Conservation (phyloP, 768 basidiomycete genomes). For the Pleurotus ostreatus region DNA sequence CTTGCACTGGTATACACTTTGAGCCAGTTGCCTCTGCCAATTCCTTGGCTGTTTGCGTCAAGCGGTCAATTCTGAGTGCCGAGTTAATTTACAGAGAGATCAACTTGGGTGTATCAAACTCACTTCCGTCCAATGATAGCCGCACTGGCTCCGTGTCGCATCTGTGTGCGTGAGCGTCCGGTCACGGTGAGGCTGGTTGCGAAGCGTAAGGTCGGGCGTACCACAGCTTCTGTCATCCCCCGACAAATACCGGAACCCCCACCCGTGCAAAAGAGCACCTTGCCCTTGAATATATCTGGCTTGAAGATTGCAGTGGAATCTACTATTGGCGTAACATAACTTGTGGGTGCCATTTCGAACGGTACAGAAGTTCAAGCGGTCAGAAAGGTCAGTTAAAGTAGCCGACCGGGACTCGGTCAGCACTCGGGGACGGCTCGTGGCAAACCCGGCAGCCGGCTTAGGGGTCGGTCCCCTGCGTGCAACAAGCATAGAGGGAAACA, state of each 20-base stretch:
- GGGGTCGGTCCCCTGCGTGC: too few species aligned
- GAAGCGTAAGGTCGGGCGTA: slow-evolving; percentile 28
- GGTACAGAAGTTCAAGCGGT: not conserved
- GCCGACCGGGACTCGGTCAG: not conserved
- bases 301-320: slow-evolving; percentile 68
- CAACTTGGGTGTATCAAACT: slow-evolving; percentile 20
- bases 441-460: not conserved
- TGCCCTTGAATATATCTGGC: slow-evolving; percentile 80
- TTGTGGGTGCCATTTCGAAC: slow-evolving; percentile 34
- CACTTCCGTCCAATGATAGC: slow-evolving; percentile 87
- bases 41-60: slow-evolving; percentile 65
- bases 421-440: not conserved
- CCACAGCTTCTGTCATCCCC: slow-evolving; percentile 79
- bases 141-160: slow-evolving; percentile 79
- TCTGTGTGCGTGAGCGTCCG: slow-evolving; percentile 35
- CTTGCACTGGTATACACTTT: slow-evolving; percentile 67
- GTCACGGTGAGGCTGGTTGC: too few species aligned
- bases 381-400: not conserved
- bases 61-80: slow-evolving; percentile 57
- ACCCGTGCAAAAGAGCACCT: slow-evolving; percentile 88
- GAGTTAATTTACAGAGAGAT: slow-evolving; percentile 1
- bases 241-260: slow-evolving; percentile 93
- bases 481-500: too few species aligned
- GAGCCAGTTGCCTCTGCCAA: slow-evolving; percentile 68
- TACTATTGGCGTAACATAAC: slow-evolving; percentile 40